phyloP scores from a whole-genome alignment of 2,329 filamentous ascomycete species.

The Xylaria sp. region DNA sequence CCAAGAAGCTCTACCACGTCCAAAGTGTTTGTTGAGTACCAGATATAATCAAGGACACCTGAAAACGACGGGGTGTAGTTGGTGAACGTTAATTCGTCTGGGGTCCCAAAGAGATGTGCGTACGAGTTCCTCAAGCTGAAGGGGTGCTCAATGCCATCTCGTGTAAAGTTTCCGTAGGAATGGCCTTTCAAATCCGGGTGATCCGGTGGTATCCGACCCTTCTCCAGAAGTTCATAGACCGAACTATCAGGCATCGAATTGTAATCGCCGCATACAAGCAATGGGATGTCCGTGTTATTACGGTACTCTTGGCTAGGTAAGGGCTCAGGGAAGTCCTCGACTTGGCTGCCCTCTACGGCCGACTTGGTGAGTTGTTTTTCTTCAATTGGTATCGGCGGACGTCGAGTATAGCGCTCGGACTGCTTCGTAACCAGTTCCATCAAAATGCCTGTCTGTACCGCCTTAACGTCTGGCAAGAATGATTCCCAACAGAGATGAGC shows the following conservation, averaged over 20 bases:
- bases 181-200: constrained; percentile 83
- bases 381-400: constrained; percentile 73
- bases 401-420: constrained; percentile 84
- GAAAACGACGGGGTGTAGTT: constrained; percentile 97
- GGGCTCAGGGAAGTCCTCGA: constrained; percentile 71
- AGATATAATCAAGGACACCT: constrained; percentile 95
- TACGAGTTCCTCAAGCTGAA: constrained; percentile 96
- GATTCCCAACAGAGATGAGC: constrained; percentile 97
- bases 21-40: constrained; percentile 92
- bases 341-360: constrained; percentile 58
- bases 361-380: constrained; percentile 76
- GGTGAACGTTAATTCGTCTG: constrained; percentile 88
- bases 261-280: constrained; percentile 94
- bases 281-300: constrained; percentile 85
- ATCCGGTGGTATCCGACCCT: constrained; percentile 79
- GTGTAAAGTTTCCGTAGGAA: constrained; percentile 93
- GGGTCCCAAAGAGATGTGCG: constrained; percentile 80
- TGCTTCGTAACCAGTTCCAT: constrained; percentile 92
- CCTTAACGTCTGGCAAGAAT: constrained; percentile 89
- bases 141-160: constrained; percentile 91
- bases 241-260: constrained; percentile 90
- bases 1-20: constrained; percentile 87
- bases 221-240: constrained; percentile 88
- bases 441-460: constrained; percentile 93
- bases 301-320: constrained; percentile 88